Base-by-base conservation (phyloP, 148 eudicot species). In the Rhododendron ovatum region DNA sequence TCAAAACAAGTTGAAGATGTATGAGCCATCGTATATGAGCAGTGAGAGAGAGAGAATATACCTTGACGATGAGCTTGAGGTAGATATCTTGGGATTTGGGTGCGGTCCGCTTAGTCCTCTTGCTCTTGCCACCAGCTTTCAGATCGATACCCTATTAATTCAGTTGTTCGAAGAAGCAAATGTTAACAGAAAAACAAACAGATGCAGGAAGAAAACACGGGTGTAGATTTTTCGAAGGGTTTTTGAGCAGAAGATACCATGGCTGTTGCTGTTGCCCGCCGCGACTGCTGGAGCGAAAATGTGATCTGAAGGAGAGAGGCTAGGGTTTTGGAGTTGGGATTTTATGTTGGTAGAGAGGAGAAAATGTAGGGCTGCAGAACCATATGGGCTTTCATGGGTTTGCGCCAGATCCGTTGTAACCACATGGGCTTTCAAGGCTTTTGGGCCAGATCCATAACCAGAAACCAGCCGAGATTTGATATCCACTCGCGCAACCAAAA, bases 51-150 rank as follows among this genome's bases (percentile, higher is more conserved):
- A 18, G 48, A 10, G 10, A 26, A 7, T 26, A 55, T 81, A 87
- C 94, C 94, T 92, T 92, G 90, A 92, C 94, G 75, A 92, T 88
- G 69, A 91, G 92, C 87, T 92, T 92, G 33, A 92, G 90, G 83
- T 92, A 92, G 43, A 92, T 86, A 85, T 92, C 94, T 59, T 92
- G 84, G 48, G 94, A 92, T 63, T 90, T 91, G 2, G 94, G 94
- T 7, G 94, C 93, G 1, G 91, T 92, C 12, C 94, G 67, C 69
- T 90, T 91, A 24, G 94, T 91, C 90, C 88, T 89, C 89, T 92
- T 92, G 87, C 88, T 86, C 91, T 92, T 92, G 43, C 94, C 94
- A 61, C 94, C 94, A 77, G 92, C 93, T 78, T 87, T 86, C 87
- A 91, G 82, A 91, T 92, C 94, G 84, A 92, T 92, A 89, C 94